Evolutionary conservation across 2,329 filamentous ascomycete species (phyloP), one percentile per base, ranked within the genome.

Genomic region (Penicillium sp.): DNA sequence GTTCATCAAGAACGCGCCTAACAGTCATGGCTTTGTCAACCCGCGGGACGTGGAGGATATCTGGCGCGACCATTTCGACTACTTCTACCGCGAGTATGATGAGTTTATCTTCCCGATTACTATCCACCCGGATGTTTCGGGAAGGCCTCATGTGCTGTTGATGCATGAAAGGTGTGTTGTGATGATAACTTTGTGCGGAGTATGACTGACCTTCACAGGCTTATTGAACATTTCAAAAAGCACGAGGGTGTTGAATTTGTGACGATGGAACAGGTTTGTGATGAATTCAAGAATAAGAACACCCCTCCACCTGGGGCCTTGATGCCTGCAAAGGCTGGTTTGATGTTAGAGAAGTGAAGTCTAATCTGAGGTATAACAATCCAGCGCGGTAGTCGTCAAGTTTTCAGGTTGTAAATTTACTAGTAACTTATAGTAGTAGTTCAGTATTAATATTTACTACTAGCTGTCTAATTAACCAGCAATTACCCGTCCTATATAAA

Each of bases 41-140:
- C 78, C 82, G 1, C 73, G 80, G 3, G 78, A 84, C 9, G 76
- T 87, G 5, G 84, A 87, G 70, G 76, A 81, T 57, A 84, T 86
- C 72, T 86, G 83, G 84, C 67, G 90, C 67, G 83, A 86, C 61
- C 79, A 83, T 55, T 85, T 86, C 59, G 80, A 84, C 62, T 86
- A 90, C 72, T 90, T 89, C 67, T 91, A 91, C 69, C 80, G 87
- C 41, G 87, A 91, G 72, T 88, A 90, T 61, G 87, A 91, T 65
- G 86, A 89, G 65, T 91, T 91, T 62, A 84, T 90, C 48, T 91
- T 91, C 66, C 88, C 89, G 0, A 88, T 91, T 70, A 90, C 88
- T 0, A 87, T 91, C 35, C 89, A 91, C 71, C 89, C 89, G 0
- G 88, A 91, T 67, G 86, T 89, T 0, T 86, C 83, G 1, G 89